phyloP scores from a whole-genome alignment of 2,329 filamentous ascomycete genomes.

The Cryphonectria japonica region DNA sequence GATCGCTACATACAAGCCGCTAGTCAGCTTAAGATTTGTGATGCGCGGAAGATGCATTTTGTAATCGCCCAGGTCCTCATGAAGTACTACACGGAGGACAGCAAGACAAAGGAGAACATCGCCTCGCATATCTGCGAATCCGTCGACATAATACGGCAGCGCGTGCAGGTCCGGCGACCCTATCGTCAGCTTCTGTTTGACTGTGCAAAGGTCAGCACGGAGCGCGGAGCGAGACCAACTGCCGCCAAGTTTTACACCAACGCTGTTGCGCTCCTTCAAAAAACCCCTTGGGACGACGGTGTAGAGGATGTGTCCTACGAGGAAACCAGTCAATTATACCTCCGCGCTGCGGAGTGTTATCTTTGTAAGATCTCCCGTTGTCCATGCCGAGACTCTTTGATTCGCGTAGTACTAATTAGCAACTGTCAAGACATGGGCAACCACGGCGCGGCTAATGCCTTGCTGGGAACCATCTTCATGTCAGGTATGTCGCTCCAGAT shows the following conservation, averaged over 20 bases:
- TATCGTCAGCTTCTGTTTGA: conserved; percentile 79
- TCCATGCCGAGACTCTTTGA: conserved; percentile 38
- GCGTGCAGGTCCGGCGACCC: conserved; percentile 61
- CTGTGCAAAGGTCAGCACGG: conserved; percentile 76
- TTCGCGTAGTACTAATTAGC: neutral
- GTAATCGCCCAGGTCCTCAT: conserved; percentile 82
- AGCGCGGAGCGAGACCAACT: conserved; percentile 81
- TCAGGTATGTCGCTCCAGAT: conserved; percentile 47
- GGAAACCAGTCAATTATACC: conserved; percentile 80
- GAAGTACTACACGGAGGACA: conserved; percentile 67
- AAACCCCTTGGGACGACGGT: conserved; percentile 74
- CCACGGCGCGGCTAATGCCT: conserved; percentile 65
- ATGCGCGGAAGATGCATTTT: conserved; percentile 83
- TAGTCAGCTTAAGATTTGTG: conserved; percentile 68
- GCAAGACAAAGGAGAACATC: conserved; percentile 69
- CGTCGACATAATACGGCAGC: conserved; percentile 72
- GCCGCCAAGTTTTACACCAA: conserved; percentile 81
- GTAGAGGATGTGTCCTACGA: conserved; percentile 77
- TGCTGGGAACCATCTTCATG: conserved; percentile 72
- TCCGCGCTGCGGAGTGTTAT: conserved; percentile 80
- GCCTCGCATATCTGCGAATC: conserved; percentile 83
- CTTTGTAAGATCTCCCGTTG: conserved; percentile 43
- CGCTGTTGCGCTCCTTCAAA: conserved; percentile 78
- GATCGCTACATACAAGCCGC: conserved; percentile 84
- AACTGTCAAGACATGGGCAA: conserved; percentile 62